phyloP scores from a whole-genome alignment of 2,329 filamentous ascomycete genomes.

The Exutisphaerella laricina region DNA sequence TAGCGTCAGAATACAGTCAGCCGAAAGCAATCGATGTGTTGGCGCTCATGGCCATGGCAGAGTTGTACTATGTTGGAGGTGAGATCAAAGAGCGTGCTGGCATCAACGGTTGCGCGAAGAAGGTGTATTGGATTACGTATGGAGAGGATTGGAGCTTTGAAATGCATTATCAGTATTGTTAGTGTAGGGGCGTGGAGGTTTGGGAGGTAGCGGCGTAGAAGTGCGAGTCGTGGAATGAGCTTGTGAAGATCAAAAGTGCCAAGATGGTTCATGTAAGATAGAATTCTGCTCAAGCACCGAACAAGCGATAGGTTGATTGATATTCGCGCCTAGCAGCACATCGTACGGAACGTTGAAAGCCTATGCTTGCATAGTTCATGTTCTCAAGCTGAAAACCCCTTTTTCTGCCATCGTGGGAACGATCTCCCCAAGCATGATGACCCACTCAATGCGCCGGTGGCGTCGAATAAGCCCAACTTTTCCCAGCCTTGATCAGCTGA shows the following conservation, averaged over 20 bases:
- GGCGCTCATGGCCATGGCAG: slow-evolving; percentile 6
- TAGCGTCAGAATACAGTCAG: not conserved
- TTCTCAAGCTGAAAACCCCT: too few relatives aligned
- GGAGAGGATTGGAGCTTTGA: slow-evolving; percentile 8
- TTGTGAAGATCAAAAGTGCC: too few relatives aligned
- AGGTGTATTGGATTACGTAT: slow-evolving; percentile 7
- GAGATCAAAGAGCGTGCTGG: not conserved
- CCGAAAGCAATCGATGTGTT: slow-evolving; percentile 4
- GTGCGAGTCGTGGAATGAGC: too few relatives aligned
- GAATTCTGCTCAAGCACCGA: too few relatives aligned
- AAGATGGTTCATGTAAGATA: too few relatives aligned
- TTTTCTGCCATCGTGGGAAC: too few relatives aligned
- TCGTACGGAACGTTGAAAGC: too few relatives aligned
- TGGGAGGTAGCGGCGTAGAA: too few relatives aligned
- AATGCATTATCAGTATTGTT: slow-evolving; percentile 5
- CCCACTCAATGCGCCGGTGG: slow-evolving; percentile 8
- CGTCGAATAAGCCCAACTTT: slow-evolving; percentile 6
- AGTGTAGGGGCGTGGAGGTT: slow-evolving; percentile 1
- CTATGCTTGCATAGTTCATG: too few relatives aligned
- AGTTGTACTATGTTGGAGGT: not conserved
- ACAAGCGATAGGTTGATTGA: too few relatives aligned
- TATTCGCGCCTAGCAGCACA: too few relatives aligned
- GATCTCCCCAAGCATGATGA: too few relatives aligned
- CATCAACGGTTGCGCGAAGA: slow-evolving; percentile 4
- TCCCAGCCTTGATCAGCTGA: slow-evolving; percentile 3